Base-by-base conservation (phyloP, 305 asterid genomes). In the Solanum hybrid region DNA sequence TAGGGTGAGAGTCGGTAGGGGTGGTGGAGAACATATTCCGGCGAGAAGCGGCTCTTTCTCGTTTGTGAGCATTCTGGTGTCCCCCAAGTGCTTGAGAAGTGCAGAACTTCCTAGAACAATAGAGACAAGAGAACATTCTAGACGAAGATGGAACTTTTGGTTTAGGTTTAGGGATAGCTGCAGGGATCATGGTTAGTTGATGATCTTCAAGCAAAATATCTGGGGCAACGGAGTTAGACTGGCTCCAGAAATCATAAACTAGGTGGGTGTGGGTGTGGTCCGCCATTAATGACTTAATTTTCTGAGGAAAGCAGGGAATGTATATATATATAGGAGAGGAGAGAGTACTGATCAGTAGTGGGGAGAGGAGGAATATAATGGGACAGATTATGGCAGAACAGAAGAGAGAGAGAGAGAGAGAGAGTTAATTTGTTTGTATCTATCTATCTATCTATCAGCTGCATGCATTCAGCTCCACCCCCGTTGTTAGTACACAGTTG, bases 31-130 rank as follows among this genome's bases (percentile, higher is more conserved):
- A 40, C 84, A 91, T 89, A 29, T 85, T 89, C 73, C 93, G 89
- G 17, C 98, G 93, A 6, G 98, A 93, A 89, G 98, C 98, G 32
- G 98, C 99, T 89, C 98, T 89, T 92, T 96, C 98, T 27, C 98
- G 95, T 92, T 94, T 94, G 93, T 96, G 99, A 27, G 98, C 99
- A 29, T 96, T 96, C 78, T 96, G 99, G 89, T 96, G 99, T 26
- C 99, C 99, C 34, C 99, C 99, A 13, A 96, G 45, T n/a, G 98
- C 99, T 80, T 96, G 99, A 10, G 99, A 96, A 76, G 99, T 95
- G 93, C 94, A 94, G 94, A 96, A 96, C 88, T 93, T 95, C 72
- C 99, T 95, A 88, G 93, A 93, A 89, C 99, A 96, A 93, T 96
- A 96, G 76, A 94, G 96, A 92, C 99, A 96, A 2, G 98, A 94